Evolutionary conservation across 2,329 filamentous ascomycete genomes (phyloP), one percentile per base, ranked within the genome.

Genomic region (Penicillium brasilianum): DNA sequence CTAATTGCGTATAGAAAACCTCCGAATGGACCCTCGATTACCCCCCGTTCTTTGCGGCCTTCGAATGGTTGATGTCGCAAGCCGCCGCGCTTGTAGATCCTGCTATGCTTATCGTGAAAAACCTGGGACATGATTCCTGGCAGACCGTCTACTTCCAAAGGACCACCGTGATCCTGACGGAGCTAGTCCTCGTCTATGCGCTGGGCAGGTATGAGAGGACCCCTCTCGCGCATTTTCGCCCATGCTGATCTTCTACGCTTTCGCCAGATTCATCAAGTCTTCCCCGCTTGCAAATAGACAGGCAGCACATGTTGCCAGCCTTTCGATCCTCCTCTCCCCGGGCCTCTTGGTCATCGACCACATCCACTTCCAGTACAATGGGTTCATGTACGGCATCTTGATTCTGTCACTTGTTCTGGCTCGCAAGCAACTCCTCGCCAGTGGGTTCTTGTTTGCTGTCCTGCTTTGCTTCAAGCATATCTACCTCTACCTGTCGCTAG

Each of bases 21-120:
- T 99, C 95, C 61, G 92, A 98, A 92, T 99, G 95, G 95, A 99
- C 95, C 0, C 89, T 99, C 73, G 95, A 99, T 81, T 99, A 99
- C 76, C 95, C 95, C 34, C 95, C 95, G 8, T 97, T 98, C 80
- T 99, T 99, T 74, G 95, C 95, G 69, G 93, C 91, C 76, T 97
- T 98, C 80, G 95, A 99, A 83, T 98, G 92, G 92, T 76, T 88
- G 48, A 84, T 99, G 71, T 95, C 94, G 50, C 91, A 95, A 71
- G 82, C 88, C 60, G 95, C 93, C 28, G 86, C 83, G 66, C 86
- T 91, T 74, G 84, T 87, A 64, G 93, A 99, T 74, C 87, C 91
- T 25, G 86, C 84, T 60, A 95, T 99, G 90, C 83, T 98, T 58
- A 83, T 88, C 64, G 83, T 98, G 57, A 86, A 89, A 72, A 93